These are phyloP conservation scores for Lenwebbia sp. DNA, from an alignment of 345 rosid species.

Conservation along the genomic window DNA sequence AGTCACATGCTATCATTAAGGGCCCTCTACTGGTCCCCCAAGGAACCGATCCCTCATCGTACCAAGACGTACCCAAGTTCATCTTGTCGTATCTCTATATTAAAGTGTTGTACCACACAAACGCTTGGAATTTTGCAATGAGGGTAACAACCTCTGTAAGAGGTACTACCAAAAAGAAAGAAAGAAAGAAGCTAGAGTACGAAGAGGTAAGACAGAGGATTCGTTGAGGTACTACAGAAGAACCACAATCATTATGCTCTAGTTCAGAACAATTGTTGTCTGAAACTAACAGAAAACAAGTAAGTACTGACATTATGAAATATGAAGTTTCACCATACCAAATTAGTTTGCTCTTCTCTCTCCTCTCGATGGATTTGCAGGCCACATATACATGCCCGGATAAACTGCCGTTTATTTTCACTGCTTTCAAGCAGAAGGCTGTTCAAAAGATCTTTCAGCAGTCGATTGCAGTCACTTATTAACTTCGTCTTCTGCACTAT, in stretches of 20 bases:
- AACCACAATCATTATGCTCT: not conserved
- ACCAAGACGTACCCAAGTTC: not conserved
- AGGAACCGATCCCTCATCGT: not conserved
- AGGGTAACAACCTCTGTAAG: not conserved
- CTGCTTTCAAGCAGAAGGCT: slow-evolving; percentile 95
- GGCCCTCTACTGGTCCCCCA: not conserved
- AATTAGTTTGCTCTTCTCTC: slow-evolving; percentile 73
- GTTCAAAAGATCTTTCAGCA: slow-evolving; percentile 84
- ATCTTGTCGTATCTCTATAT: not conserved
- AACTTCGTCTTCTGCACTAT: slow-evolving; percentile 97
- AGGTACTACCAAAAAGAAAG: not conserved
- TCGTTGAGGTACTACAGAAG: not conserved
- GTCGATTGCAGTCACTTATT: slow-evolving; percentile 88
- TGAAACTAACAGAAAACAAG: not conserved
- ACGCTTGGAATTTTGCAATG: not conserved
- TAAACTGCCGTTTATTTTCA: slow-evolving; percentile 87
- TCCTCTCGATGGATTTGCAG: slow-evolving; percentile 82
- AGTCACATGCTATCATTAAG: not conserved
- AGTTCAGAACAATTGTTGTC: not conserved
- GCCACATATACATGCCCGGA: slow-evolving; percentile 87
- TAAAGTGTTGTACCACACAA: not conserved
- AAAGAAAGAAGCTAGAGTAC: not conserved
- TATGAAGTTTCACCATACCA: slow-evolving; percentile 24
- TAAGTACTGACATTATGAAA: not conserved
- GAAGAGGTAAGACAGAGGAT: not conserved